Conservation (phyloP, 305 asterid species). For the Stenogyne calaminthoides region DNA sequence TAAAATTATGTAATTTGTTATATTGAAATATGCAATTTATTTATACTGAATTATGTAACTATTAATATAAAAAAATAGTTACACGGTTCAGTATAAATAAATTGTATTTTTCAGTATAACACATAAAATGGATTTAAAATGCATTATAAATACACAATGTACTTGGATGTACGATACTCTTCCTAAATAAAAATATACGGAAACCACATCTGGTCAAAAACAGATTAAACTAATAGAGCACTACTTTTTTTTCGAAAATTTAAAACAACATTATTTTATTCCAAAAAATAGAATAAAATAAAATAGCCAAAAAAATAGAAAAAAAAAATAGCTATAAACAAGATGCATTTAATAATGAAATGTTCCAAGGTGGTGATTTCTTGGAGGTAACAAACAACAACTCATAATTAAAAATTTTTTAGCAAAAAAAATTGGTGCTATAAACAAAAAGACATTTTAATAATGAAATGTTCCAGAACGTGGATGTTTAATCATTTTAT, state of each 20-base stretch:
- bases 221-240: conserved; percentile 33
- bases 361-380: conserved; percentile 44
- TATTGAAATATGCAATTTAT: too few species aligned
- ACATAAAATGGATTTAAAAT: not conserved
- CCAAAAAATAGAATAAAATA: conserved; percentile 16
- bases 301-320: conserved; percentile 19
- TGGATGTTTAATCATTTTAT: conserved; percentile 61
- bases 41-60: too few species aligned
- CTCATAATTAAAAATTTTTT: conserved; percentile 18
- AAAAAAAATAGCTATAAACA: not conserved
- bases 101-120: too few species aligned
- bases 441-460: conserved; percentile 22
- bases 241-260: conserved; percentile 28
- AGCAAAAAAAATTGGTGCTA: conserved; percentile 15
- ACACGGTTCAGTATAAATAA: too few species aligned
- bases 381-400: conserved; percentile 44
- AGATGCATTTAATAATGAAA: not conserved
- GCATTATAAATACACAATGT: too few species aligned
- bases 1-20: too few species aligned
- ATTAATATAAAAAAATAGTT: too few species aligned
- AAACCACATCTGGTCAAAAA: conserved; percentile 52
- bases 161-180: too few species aligned
- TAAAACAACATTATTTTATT: conserved; percentile 33
- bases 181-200: conserved; percentile 44
- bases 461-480: conserved; percentile 41